These are phyloP conservation scores for Diplogelasinospora grovesii DNA, from an alignment of 495 filamentous ascomycete genomes.

Conservation along the genomic window DNA sequence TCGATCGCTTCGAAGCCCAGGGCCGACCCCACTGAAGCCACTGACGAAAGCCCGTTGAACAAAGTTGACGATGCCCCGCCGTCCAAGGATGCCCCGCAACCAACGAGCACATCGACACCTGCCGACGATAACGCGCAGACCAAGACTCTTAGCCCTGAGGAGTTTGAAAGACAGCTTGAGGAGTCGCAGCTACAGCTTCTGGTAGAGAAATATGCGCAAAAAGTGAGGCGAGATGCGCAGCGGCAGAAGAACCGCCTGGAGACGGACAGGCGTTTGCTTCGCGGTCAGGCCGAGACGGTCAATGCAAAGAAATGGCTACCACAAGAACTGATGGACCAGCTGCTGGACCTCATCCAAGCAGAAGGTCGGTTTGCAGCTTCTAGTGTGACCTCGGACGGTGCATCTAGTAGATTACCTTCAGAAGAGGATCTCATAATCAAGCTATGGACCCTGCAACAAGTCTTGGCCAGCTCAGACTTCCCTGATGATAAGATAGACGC, in stretches of 20 bases:
- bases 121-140: slow-evolving; percentile 37
- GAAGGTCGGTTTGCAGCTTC: slow-evolving; percentile 45
- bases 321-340: slow-evolving; percentile 65
- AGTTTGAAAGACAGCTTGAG: slow-evolving; percentile 77
- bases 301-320: slow-evolving; percentile 73
- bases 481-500: slow-evolving; percentile 53
- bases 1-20: slow-evolving; percentile 74
- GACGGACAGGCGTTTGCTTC: slow-evolving; percentile 71
- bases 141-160: slow-evolving; percentile 63
- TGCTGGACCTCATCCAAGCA: slow-evolving; percentile 54
- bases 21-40: slow-evolving; percentile 32
- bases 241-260: slow-evolving; percentile 66
- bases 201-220: slow-evolving; percentile 71
- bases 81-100: slow-evolving; percentile 26
- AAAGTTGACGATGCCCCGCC: slow-evolving; percentile 25
- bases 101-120: slow-evolving; percentile 21
- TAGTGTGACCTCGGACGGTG: slow-evolving; percentile 31
- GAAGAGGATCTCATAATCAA: slow-evolving; percentile 70
- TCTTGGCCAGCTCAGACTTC: slow-evolving; percentile 62
- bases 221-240: slow-evolving; percentile 57
- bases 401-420: slow-evolving; percentile 35
- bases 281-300: slow-evolving; percentile 63
- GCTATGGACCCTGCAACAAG: slow-evolving; percentile 74
- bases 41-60: slow-evolving; percentile 22
- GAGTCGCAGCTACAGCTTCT: slow-evolving; percentile 73